Conservation (phyloP, 805 yeast genomes). For the Metschnikowia reukaufii region DNA sequence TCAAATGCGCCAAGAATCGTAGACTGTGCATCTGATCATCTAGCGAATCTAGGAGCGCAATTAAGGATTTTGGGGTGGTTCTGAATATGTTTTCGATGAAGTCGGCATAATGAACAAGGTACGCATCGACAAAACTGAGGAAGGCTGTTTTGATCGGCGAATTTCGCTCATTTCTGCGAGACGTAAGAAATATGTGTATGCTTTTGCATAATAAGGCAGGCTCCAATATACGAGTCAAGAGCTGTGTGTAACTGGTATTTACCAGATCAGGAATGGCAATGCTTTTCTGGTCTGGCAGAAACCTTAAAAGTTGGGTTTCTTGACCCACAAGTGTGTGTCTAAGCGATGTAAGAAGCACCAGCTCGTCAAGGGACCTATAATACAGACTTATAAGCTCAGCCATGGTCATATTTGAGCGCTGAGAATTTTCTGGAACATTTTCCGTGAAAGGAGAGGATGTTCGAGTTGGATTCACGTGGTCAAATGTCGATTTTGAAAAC, state of each 20-base stretch:
- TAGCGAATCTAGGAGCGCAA: slow-evolving; percentile 41
- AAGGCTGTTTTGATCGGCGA: slow-evolving; percentile 67
- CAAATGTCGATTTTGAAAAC: background rate
- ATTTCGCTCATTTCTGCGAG: slow-evolving; percentile 25
- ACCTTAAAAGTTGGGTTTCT: slow-evolving; percentile 56
- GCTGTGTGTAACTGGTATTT: slow-evolving; percentile 55
- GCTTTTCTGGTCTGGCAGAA: slow-evolving; percentile 32
- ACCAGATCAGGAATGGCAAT: slow-evolving; percentile 50
- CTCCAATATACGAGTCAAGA: slow-evolving; percentile 60
- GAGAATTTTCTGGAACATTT: background rate
- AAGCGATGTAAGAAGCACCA: slow-evolving; percentile 45
- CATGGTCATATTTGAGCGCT: background rate
- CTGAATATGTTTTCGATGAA: slow-evolving; percentile 37
- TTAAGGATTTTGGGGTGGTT: slow-evolving; percentile 28
- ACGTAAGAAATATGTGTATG: slow-evolving; percentile 34
- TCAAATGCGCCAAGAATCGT: slow-evolving; percentile 54
- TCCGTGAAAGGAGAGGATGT: background rate
- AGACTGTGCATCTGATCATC: slow-evolving; percentile 54
- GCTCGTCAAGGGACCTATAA: slow-evolving; percentile 10
- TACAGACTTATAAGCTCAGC: slow-evolving; percentile 6
- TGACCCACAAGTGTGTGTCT: slow-evolving; percentile 61
- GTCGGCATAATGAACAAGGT: slow-evolving; percentile 34
- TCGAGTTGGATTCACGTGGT: background rate
- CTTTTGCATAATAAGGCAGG: slow-evolving; percentile 65
- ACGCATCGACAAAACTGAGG: slow-evolving; percentile 45